Evolutionary conservation across 768 basidiomycete species (phyloP).

Genomic region (Suillus variegatus): DNA sequence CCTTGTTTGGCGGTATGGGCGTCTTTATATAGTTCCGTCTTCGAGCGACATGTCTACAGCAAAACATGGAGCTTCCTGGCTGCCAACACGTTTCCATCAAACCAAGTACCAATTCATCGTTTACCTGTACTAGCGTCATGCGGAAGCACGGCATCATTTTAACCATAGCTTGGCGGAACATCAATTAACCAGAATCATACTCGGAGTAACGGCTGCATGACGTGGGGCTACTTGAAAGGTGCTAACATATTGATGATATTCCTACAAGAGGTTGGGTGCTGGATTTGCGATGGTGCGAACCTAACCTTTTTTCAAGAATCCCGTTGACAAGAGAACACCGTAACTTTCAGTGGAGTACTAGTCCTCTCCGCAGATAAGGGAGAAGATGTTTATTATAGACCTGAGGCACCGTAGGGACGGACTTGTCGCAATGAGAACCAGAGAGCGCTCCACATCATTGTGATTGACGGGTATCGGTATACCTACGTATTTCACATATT

Average conservation of each 20-base stretch:
- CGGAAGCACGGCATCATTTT: neutral
- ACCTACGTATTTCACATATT: neutral
- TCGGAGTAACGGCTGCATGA: neutral
- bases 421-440: neutral
- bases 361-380: neutral
- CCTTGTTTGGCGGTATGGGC: conserved; percentile 5
- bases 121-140: neutral
- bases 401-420: neutral
- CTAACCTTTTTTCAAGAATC: conserved; percentile 3
- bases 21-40: neutral
- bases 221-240: too few relatives aligned
- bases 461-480: neutral
- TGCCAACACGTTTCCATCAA: neutral
- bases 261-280: neutral
- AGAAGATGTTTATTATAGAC: neutral
- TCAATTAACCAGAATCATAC: neutral
- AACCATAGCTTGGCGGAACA: neutral
- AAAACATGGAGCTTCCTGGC: neutral
- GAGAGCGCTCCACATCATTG: neutral
- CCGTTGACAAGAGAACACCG: neutral
- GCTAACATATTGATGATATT: too few relatives aligned
- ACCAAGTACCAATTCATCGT: neutral
- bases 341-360: neutral
- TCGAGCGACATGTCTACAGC: neutral
- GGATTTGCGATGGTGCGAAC: conserved; percentile 1